Conservation (phyloP, 2,329 filamentous ascomycete species). For the Thielaviopsis euricoi region DNA sequence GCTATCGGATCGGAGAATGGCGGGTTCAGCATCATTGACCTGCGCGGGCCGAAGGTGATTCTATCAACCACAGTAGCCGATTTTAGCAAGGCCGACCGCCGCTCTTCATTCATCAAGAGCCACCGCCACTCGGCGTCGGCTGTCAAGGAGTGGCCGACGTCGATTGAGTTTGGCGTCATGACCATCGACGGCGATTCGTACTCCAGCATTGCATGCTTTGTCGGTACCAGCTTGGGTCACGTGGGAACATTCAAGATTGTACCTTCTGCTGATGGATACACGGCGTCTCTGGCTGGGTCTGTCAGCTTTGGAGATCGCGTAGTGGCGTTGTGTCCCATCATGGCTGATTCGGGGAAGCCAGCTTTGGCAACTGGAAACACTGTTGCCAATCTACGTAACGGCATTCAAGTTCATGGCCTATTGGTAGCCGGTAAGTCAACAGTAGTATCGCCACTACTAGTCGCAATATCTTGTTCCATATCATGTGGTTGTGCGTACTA, state of each 20-base stretch:
- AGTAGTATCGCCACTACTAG: background rate
- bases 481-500: background rate
- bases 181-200: slow-evolving; percentile 87
- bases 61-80: slow-evolving; percentile 58
- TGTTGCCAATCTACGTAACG: slow-evolving; percentile 62
- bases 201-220: slow-evolving; percentile 83
- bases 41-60: slow-evolving; percentile 75
- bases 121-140: slow-evolving; percentile 14
- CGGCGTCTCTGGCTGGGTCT: slow-evolving; percentile 53
- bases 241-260: slow-evolving; percentile 82
- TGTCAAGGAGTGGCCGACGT: slow-evolving; percentile 57
- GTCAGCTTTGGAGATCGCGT: slow-evolving; percentile 51
- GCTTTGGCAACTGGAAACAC: slow-evolving; percentile 59
- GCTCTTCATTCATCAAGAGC: slow-evolving; percentile 49
- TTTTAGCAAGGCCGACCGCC: slow-evolving; percentile 60
- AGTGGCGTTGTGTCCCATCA: slow-evolving; percentile 63
- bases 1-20: slow-evolving; percentile 75
- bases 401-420: slow-evolving; percentile 60
- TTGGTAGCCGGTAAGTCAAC: slow-evolving; percentile 50
- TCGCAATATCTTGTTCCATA: background rate
- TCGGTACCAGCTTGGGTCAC: slow-evolving; percentile 73
- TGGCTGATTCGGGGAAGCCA: slow-evolving; percentile 57
- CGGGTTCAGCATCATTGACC: slow-evolving; percentile 64
- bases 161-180: slow-evolving; percentile 83
- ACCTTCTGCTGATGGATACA: slow-evolving; percentile 57